Conservation (phyloP, 2,329 filamentous ascomycete species). For the Cladosporium oxysporum region DNA sequence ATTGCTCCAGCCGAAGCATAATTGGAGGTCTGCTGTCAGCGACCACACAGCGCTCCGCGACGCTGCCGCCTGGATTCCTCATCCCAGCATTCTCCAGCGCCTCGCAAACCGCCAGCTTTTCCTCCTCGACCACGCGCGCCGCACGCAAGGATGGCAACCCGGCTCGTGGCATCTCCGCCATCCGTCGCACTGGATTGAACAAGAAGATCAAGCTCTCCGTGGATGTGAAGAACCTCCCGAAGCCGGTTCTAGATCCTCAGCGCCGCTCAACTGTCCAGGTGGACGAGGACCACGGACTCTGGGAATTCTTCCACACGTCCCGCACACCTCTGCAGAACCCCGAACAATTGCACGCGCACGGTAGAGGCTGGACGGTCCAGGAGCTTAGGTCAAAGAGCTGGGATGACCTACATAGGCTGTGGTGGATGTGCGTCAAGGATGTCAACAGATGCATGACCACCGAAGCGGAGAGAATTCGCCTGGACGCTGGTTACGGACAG, state of each 20-base stretch:
- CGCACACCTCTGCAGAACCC: slow-evolving; percentile 71
- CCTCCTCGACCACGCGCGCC: slow-evolving; percentile 27
- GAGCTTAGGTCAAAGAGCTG: slow-evolving; percentile 88
- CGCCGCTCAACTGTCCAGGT: slow-evolving; percentile 58
- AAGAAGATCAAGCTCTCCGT: slow-evolving; percentile 66
- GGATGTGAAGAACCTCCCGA: slow-evolving; percentile 69
- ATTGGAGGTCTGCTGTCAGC: slow-evolving; percentile 12
- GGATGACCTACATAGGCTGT: slow-evolving; percentile 88
- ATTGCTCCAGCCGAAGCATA: slow-evolving; percentile 20
- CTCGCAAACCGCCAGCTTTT: slow-evolving; percentile 31
- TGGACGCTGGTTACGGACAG: slow-evolving; percentile 73
- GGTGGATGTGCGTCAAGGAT: slow-evolving; percentile 94
- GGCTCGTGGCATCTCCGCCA: slow-evolving; percentile 76
- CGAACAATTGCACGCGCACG: slow-evolving; percentile 69
- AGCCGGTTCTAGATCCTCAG: slow-evolving; percentile 63
- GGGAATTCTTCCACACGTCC: slow-evolving; percentile 81
- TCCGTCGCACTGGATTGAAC: slow-evolving; percentile 69
- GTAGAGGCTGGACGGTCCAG: slow-evolving; percentile 78
- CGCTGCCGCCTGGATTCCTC: slow-evolving; percentile 39
- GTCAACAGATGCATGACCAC: slow-evolving; percentile 85
- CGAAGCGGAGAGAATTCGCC: slow-evolving; percentile 64
- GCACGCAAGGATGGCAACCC: slow-evolving; percentile 71
- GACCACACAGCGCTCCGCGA: slow-evolving; percentile 19
- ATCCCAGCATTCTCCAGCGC: slow-evolving; percentile 35
- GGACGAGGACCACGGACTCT: slow-evolving; percentile 81